Evolutionary conservation across 2,329 filamentous ascomycete species (phyloP), one percentile per base, ranked within the genome.

Genomic region (Aspergillus puulaauensis): DNA sequence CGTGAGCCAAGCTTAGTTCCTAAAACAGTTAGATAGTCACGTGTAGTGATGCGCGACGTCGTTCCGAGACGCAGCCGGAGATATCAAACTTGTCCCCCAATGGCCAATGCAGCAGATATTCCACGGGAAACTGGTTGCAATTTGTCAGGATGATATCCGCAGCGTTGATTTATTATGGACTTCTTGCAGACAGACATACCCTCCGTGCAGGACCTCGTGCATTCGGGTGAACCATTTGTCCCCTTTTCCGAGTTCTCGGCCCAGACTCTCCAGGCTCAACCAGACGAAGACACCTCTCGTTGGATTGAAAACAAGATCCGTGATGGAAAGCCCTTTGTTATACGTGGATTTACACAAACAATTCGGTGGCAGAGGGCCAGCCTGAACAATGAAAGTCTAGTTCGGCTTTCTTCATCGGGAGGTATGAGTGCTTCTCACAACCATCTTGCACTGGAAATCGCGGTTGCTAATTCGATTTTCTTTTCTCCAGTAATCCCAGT

Each of bases 301-400:
- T 73, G 70, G 70, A 55, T 73, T 24, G 68, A 69, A 24, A 60
- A 56, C 50, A 69, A 66, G 23, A 60, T 74, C 5, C 66, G 67
- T 19, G 58, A 68, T 23, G 72, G 72, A 12, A 66, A 66, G 35
- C 72, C 72, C 6, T 73, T 73, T 58, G 66, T 73, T 33, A 69
- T 74, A 40, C 66, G 67, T 24, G 70, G 73, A 15, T 73, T 75
- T 48, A 63, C 70, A 21, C 68, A 66, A 44, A 56, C 68, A n/a
- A 63, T 64, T 19, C 54, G 64, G 33, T 73, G 72, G 70, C 61
- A 68, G 37, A 43, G 41, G 23, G 57, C 48, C 12, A 37, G 64
- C 24, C 64, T 73, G 50, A 68, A 66, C n/a, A 72, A 69, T 48
- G 68, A 69, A 31, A 66, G 63, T 44, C 59, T 75, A 56, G 67